phyloP scores from a whole-genome alignment of 441 rosid genomes.

The Jatropha podagrica region DNA sequence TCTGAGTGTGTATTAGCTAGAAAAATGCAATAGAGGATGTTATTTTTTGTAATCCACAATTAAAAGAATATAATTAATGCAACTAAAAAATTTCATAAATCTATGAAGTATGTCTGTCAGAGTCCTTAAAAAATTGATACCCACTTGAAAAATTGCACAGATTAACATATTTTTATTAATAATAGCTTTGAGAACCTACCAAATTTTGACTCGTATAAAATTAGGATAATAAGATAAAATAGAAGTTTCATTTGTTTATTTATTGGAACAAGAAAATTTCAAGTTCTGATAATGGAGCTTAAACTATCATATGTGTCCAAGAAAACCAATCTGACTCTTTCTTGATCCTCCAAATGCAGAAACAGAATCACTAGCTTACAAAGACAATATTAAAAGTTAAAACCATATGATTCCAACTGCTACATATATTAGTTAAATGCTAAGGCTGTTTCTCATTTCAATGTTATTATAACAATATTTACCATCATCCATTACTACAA shows the following conservation, averaged over 20 bases:
- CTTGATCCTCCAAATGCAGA: slow-evolving; percentile 17
- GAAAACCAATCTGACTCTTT: slow-evolving; percentile 14
- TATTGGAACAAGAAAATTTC: slow-evolving; percentile 34
- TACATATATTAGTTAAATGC: not conserved
- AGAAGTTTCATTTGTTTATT: slow-evolving; percentile 57
- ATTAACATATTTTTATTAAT: not conserved
- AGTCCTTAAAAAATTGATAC: slow-evolving; percentile 39
- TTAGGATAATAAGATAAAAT: slow-evolving; percentile 46
- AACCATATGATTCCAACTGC: slow-evolving; percentile 10
- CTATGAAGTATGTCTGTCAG: slow-evolving; percentile 66
- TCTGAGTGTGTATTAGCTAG: slow-evolving; percentile 19
- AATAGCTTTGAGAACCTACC: slow-evolving; percentile 24
- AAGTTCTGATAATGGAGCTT: slow-evolving; percentile 18
- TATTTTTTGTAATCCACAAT: slow-evolving; percentile 23
- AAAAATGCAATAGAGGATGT: slow-evolving; percentile 2
- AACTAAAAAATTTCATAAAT: slow-evolving; percentile 34
- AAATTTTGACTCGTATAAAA: slow-evolving; percentile 24
- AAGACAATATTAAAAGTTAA: not conserved
- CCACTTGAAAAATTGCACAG: slow-evolving; percentile 9
- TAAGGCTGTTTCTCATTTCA: not conserved
- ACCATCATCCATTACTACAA: not conserved
- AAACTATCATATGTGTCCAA: slow-evolving; percentile 32
- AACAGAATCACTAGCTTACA: not conserved
- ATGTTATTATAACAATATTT: not conserved
- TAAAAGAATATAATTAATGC: slow-evolving; percentile 33